Base-by-base conservation (phyloP, 495 filamentous ascomycete genomes). In the Pseudotulostoma volvatum region DNA sequence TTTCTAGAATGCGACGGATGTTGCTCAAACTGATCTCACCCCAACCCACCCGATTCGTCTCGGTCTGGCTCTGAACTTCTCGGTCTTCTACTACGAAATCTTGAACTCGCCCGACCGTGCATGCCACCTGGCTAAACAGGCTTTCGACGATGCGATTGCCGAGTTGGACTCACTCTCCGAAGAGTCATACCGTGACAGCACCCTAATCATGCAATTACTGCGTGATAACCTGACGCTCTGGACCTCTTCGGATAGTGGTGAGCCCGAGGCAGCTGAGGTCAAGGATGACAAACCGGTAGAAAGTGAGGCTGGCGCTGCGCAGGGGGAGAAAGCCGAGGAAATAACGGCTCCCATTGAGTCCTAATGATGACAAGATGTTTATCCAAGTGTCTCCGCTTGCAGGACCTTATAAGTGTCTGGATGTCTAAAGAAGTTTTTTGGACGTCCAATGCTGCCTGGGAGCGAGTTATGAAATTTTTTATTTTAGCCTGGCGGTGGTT, bases 11-110 rank as follows among this genome's bases (percentile, higher is more conserved):
- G 90, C 90, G 50, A 97, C 90, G 70, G 92, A 96, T 52, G 92
- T 97, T 52, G 90, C 90, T 43, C 81, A 92, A 67, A 93, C 84
- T 46, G 90, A 96, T 59, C 78, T 97, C 44, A 93, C 92, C 37
- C 90, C 90, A 25, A 97, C 90, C 46, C 90, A 97, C 71, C 90
- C 90, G 44, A 97, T 96, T 64, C 90, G 90, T 50, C 84, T 97
- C 44, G 90, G 90, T 56, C 82, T 97, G 47, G 90, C 90, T 44
- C 76, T 97, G 46, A 97, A 97, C 75, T 97, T 97, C 77, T 96
- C 92, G 31, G 90, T 97, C 49, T 97, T 97, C 71, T 97, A 97
- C 77, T 97, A 97, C 61, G 90, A 97, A 74, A 97, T 97, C 60
- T 72, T 97, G 50, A 97, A 96, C 78, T 93, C 90, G 9, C 90